Percentiles rank a stretch among this genome's conserved stretches.
Evolutionary conservation across 148 eudicot species (phyloP).

Genomic region (Beta vulgaris): DNA sequence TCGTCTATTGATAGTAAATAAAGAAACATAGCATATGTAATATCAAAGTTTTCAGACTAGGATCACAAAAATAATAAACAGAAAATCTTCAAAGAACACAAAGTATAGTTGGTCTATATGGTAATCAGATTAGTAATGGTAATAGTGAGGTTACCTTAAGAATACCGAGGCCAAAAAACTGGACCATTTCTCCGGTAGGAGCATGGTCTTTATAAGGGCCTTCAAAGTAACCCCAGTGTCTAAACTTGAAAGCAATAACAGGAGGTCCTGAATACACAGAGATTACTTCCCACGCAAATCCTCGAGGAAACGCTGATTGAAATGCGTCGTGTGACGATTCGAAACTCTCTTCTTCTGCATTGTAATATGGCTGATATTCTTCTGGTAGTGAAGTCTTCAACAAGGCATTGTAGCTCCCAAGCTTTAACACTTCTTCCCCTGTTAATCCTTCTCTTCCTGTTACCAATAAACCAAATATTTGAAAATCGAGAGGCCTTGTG

Average conservation of each 20-base stretch:
- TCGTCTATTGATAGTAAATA: too few species aligned
- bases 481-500: too few species aligned
- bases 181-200: constrained; percentile 72
- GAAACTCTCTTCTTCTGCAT: constrained; percentile 69
- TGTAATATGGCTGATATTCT: constrained; percentile 52
- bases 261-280: constrained; percentile 76
- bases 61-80: too few species aligned
- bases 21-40: too few species aligned
- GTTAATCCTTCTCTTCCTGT: constrained; percentile 69
- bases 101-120: too few species aligned
- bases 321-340: constrained; percentile 75
- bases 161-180: constrained; percentile 69
- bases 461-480: not conserved
- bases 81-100: too few species aligned
- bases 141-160: constrained; percentile 45
- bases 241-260: constrained; percentile 60
- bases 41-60: too few species aligned
- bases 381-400: constrained; percentile 58
- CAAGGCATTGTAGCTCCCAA: constrained; percentile 74
- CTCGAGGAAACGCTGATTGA: constrained; percentile 68
- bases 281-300: constrained; percentile 82
- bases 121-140: too few species aligned
- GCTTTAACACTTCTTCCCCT: constrained; percentile 61
- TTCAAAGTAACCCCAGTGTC: constrained; percentile 94
- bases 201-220: constrained; percentile 74